Percentiles rank a stretch among this genome's conserved stretches.
Evolutionary conservation across 257 asterid genomes (phyloP).

Genomic region (Parsonsia alboflavescens): DNA sequence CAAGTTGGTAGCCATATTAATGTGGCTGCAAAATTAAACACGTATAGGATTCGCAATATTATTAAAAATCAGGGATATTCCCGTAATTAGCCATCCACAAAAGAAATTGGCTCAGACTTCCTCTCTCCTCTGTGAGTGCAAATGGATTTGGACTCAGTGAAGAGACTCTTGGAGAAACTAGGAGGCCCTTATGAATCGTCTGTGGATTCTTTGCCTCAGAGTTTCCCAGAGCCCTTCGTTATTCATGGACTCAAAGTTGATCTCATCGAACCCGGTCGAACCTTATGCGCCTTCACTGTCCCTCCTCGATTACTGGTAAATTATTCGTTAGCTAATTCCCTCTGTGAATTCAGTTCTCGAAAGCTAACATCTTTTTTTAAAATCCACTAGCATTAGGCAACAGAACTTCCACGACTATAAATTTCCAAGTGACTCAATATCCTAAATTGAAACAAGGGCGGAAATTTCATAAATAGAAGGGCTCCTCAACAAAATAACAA

Average conservation of each 20-base stretch:
- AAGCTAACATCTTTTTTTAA: not conserved
- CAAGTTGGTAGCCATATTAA: too few species aligned
- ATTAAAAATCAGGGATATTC: not conserved
- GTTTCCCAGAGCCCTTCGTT: conserved; percentile 59
- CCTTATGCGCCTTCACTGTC: conserved; percentile 60
- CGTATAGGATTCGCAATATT: not conserved
- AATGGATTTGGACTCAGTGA: conserved; percentile 58
- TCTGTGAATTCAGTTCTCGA: not conserved
- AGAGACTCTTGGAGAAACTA: conserved; percentile 52
- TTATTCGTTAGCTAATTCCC: not conserved
- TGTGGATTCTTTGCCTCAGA: conserved; percentile 56
- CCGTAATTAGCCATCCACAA: not conserved
- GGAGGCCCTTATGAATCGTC: conserved; percentile 47
- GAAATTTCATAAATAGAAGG: too few species aligned
- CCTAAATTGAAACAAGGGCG: too few species aligned
- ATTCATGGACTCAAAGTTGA: conserved; percentile 63
- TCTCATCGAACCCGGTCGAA: conserved; percentile 61
- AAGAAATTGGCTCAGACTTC: not conserved
- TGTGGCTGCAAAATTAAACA: not conserved
- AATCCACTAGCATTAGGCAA: too few species aligned
- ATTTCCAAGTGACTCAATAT: too few species aligned
- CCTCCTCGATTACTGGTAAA: conserved; percentile 75
- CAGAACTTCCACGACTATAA: too few species aligned
- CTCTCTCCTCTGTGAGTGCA: not conserved
- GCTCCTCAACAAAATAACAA: too few species aligned